These are phyloP conservation scores for Fusarium ambrosium DNA, from an alignment of 2,329 filamentous ascomycete genomes.

Conservation along the genomic window DNA sequence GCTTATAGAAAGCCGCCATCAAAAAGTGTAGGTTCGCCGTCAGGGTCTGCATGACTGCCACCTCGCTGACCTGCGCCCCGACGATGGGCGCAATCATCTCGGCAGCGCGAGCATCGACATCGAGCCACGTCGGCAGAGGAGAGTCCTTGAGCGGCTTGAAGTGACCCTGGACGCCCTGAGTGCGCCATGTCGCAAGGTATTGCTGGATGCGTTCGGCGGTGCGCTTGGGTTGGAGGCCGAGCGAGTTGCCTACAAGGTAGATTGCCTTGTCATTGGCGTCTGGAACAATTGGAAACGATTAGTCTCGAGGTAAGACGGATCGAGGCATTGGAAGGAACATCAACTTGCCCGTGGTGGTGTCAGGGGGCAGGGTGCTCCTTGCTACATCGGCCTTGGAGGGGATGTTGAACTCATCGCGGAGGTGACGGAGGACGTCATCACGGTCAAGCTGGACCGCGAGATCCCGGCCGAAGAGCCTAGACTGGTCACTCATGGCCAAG, in stretches of 20 bases:
- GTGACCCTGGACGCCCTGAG: conserved; percentile 84
- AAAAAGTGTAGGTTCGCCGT: conserved; percentile 83
- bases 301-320: background rate
- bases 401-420: conserved; percentile 78
- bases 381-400: conserved; percentile 62
- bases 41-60: conserved; percentile 86
- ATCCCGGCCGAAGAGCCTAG: conserved; percentile 24
- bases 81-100: conserved; percentile 78
- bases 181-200: conserved; percentile 83
- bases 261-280: conserved; percentile 56
- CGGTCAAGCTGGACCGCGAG: conserved; percentile 60
- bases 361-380: conserved; percentile 44
- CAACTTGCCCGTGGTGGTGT: conserved; percentile 19
- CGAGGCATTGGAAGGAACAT: background rate
- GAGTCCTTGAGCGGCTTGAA: conserved; percentile 78
- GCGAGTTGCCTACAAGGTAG: conserved; percentile 88
- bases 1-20: conserved; percentile 85
- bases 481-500: conserved; percentile 36
- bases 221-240: conserved; percentile 80
- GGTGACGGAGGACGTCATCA: conserved; percentile 65
- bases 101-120: conserved; percentile 77
- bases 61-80: conserved; percentile 76
- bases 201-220: conserved; percentile 71
- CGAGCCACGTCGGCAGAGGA: conserved; percentile 76
- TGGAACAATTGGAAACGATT: conserved; percentile 2